These are phyloP conservation scores for Aspergillus texensis DNA, from an alignment of 2,329 filamentous ascomycete genomes.

Conservation along the genomic window DNA sequence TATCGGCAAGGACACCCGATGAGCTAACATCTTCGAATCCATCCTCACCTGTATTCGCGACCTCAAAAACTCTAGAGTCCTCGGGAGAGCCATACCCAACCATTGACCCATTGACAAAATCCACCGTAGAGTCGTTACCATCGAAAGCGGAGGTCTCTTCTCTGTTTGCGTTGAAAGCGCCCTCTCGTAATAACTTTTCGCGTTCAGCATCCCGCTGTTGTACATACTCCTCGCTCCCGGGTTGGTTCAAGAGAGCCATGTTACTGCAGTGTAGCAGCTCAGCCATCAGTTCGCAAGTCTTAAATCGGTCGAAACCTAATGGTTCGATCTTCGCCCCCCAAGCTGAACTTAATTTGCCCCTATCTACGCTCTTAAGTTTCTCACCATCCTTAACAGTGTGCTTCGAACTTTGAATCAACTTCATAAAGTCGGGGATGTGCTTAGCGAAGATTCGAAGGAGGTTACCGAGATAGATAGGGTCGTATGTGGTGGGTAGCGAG, in stretches of 20 bases:
- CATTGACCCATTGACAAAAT: slow-evolving; percentile 46
- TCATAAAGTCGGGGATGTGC: slow-evolving; percentile 93
- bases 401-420: slow-evolving; percentile 75
- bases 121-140: slow-evolving; percentile 50
- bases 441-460: slow-evolving; percentile 85
- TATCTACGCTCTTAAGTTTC: slow-evolving; percentile 64
- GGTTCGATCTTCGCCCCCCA: slow-evolving; percentile 92
- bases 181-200: slow-evolving; percentile 75
- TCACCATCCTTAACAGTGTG: slow-evolving; percentile 60
- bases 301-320: slow-evolving; percentile 95
- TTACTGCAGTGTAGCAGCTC: slow-evolving; percentile 97
- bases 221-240: slow-evolving; percentile 85
- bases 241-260: slow-evolving; percentile 93
- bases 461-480: slow-evolving; percentile 94
- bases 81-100: slow-evolving; percentile 58
- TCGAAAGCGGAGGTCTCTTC: slow-evolving; percentile 60
- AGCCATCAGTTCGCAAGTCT: slow-evolving; percentile 98
- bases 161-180: slow-evolving; percentile 61
- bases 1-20: slow-evolving; percentile 71
- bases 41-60: slow-evolving; percentile 82
- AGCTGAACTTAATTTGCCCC: slow-evolving; percentile 77
- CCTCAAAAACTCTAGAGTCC: slow-evolving; percentile 70
- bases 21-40: slow-evolving; percentile 86
- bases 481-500: slow-evolving; percentile 76
- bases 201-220: slow-evolving; percentile 77